phyloP scores from a whole-genome alignment of 2,329 filamentous ascomycete genomes.

The Alternaria rosae region DNA sequence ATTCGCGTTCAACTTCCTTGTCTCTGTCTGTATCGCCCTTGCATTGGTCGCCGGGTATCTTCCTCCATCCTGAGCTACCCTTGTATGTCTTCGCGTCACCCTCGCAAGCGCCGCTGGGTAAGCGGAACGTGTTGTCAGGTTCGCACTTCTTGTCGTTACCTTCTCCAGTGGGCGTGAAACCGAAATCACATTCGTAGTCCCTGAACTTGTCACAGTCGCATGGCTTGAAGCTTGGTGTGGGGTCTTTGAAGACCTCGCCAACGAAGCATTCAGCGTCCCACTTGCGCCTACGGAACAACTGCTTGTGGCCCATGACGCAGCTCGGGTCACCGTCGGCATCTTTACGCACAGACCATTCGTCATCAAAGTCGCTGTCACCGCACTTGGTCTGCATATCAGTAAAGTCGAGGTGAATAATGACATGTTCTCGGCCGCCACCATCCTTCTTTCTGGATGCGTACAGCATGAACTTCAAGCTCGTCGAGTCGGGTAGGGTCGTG shows the following conservation, averaged over 20 bases:
- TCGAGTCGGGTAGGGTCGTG: constrained; percentile 91
- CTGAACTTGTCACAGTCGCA: constrained; percentile 78
- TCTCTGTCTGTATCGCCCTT: constrained; percentile 53
- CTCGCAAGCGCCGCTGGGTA: constrained; percentile 78
- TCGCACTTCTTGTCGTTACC: constrained; percentile 71
- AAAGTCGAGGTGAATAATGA: constrained; percentile 83
- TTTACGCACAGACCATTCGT: constrained; percentile 80
- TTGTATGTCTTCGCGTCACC: constrained; percentile 75
- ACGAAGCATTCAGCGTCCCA: constrained; percentile 89
- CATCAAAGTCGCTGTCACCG: constrained; percentile 77
- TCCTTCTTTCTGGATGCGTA: constrained; percentile 61
- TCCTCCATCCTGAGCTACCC: constrained; percentile 87
- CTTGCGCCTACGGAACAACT: constrained; percentile 85
- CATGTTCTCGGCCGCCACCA: constrained; percentile 62
- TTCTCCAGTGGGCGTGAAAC: constrained; percentile 67
- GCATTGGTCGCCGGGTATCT: constrained; percentile 75
- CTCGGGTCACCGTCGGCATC: constrained; percentile 81
- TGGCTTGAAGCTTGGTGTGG: constrained; percentile 70
- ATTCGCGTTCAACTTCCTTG: constrained; percentile 72
- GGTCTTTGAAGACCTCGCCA: constrained; percentile 82
- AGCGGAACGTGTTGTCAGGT: constrained; percentile 65
- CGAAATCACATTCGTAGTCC: constrained; percentile 97
- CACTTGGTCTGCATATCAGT: constrained; percentile 80
- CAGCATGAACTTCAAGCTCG: constrained; percentile 88
- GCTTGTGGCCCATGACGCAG: constrained; percentile 96